phyloP scores from a whole-genome alignment of 163 green algal genomes.

The Coccomyxa subellipsoidea region DNA sequence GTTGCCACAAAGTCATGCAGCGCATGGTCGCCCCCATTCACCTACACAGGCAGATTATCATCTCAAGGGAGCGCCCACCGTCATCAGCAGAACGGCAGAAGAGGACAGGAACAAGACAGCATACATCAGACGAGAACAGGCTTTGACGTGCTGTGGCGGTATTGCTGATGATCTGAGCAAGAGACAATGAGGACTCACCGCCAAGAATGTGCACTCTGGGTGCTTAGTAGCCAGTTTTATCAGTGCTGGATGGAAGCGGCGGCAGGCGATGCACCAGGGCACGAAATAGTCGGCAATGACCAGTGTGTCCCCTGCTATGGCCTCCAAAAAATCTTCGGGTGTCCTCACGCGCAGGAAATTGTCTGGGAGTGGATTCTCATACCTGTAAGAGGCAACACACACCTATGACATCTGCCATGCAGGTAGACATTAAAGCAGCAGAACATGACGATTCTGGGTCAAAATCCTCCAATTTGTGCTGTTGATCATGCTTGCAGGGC shows the following conservation, averaged over 20 bases:
- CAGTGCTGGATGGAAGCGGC: conserved; percentile 44
- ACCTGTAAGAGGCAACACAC: not conserved
- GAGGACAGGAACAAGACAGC: no score
- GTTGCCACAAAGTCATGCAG: conserved; percentile 33
- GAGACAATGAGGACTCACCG: conserved; percentile 12
- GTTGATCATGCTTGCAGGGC: no score
- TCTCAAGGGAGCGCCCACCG: not conserved
- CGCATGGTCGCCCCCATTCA: conserved; percentile 35
- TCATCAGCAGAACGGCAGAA: not conserved
- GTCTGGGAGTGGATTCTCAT: not conserved
- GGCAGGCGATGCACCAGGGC: conserved; percentile 54
- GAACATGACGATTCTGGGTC: no score
- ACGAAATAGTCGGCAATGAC: conserved; percentile 53
- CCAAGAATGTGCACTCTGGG: conserved; percentile 43
- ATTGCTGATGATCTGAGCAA: no score
- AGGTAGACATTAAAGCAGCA: not conserved
- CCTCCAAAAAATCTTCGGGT: not conserved
- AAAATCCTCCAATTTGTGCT: no score
- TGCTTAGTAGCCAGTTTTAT: conserved; percentile 40
- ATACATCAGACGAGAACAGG: no score
- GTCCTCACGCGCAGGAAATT: not conserved
- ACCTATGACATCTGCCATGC: no score
- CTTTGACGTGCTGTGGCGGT: no score
- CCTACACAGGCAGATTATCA: conserved; percentile 13
- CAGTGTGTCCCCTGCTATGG: conserved; percentile 11